Evolutionary conservation across 208 protist species (phyloP), one percentile per base, ranked within the genome.

Genomic region (Leishmania major): DNA sequence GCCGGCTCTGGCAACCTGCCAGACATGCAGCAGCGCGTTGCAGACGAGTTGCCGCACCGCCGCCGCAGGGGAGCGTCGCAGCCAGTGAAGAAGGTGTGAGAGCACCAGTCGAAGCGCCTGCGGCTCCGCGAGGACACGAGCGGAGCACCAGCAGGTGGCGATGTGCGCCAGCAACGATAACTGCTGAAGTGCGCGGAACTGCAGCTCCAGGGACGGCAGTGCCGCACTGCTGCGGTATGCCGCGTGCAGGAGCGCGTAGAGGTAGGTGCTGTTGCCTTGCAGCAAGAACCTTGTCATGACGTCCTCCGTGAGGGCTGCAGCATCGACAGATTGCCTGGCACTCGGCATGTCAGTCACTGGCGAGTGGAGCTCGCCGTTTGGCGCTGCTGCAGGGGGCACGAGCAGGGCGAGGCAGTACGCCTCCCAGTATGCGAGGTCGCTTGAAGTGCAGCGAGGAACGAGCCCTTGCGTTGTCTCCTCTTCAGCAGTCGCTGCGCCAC

Each of bases 11-110:
- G 83, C 75, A 15, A 84, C 75, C 7, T 88, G 82, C 90, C 90
- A 95, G 11, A 88, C 75, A 69, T 92, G 88, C 47, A 92, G 77
- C 8, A 95, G 77, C n/a, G 89, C 82, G 72, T 84, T 71, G 77
- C 92, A 93, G 49, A 91, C 87, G 6, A 40, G n/a, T 25, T 45
- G 47, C 8, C 45, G 62, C 70, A 78, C 66, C 28, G 59, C 72
- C 19, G 31, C n/a, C 35, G 82, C 45, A 10, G 62, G 43, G 28
- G 15, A 60, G 17, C 45, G 64, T 17, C 64, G 78, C 43, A 81
- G 66, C 78, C 45, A 86, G 19, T 77, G 75, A 43, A 83, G 57
- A 15, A 86, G 71, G 7, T 73, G 79, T 6, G 45, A 35, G 5
- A 87, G 81, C 40, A 87, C 66, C 4, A 87, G 11, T 3, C 31